Evolutionary conservation across 2,329 filamentous ascomycete species (phyloP), one percentile per base, ranked within the genome.

Genomic region (Colletotrichum ledebouriae): DNA sequence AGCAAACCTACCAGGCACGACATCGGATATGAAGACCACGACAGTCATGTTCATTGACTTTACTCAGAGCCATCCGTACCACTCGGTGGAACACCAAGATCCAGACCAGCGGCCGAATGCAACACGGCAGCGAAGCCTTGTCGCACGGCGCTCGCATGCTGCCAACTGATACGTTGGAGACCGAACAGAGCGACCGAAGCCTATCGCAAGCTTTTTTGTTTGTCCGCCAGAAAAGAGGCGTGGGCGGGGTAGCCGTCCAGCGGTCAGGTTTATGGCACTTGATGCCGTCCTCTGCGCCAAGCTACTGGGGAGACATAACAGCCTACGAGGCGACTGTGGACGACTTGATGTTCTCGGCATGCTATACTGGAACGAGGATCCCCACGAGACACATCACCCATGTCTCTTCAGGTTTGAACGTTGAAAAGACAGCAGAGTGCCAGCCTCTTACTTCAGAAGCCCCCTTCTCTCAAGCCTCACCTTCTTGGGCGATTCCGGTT

Each of bases 321-420:
- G 34, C 20, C 20, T 1, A 59, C 11, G 13, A 34, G 22, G 3
- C 22, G 12, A 59, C 37, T 41, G 46, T 42, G 25, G 20, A 17
- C 20, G 29, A 55, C 29, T 44, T n/a, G 15, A 20, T 39, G 22
- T n/a, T 6, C 44, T 64, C 64, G 53, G 65, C 65, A 17, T 25
- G 39, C 57, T n/a, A 12, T 2, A 29, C 20, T 39, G 37, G 11
- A 39, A 15, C 13, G 37, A 13, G 37, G 37, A 39, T 13, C 13
- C 13, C 37, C 37, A 4, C 13, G 11, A 13, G 37, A 39, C 20
- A 10, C 41, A 6, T 37, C 4, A 2, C 13, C 17, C 42, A 13
- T 59, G 42, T 50, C 15, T 60, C 44, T 50, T 29, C 44, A 33
- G 2, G 39, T 13, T 37, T 2, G 33, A 13, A 22, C 62, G 25